Evolutionary conservation across 805 yeast genomes (phyloP), one percentile per base, ranked within the genome.

Genomic region (Saccharomycopsis fermentans): DNA sequence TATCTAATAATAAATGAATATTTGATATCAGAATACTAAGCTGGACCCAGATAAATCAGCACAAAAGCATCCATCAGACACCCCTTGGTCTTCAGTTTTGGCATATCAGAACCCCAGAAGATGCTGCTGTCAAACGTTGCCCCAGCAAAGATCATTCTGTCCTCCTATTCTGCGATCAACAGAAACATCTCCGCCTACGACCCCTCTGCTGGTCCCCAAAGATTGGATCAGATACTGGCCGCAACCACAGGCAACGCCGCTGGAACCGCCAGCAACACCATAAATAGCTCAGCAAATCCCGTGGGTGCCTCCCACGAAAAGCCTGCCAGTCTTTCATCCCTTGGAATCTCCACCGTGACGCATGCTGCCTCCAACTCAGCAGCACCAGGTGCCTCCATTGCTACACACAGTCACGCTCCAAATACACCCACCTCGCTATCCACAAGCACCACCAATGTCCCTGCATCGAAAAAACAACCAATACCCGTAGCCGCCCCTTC

Each of bases 261-360:
- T 57, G 36, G 43, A 2, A 57, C n/a, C 21, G 24, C 29, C 26
- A 56, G 26, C 19, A 57, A 16, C 67, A 16, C 63, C 66, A 17
- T 60, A 66, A 32, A 67, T 67, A 17, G 64, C 65, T 19, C 55
- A 61, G 14, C n/a, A 21, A 37, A 63, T 69, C 17, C 63, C 65
- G 1, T 58, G 59, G 50, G 60, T 67, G 19, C 50, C 6, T 39
- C 24, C 2, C 24, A 21, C 26, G 50, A 43, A 2, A 43, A 43
- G 29, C 9, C 26, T 24, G 29, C 29, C 5, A 43, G 24, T 65
- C 19, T 54, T 17, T n/a, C 50, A 3, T 24, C 65, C 68, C 37
- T 68, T 68, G 50, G 50, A 21, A 43, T 43, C n/a, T 43, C 43
- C 12, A 32, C 35, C 35, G 35, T 32, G 11, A 65, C 43, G 8